Base-by-base conservation (phyloP, 208 protist genomes). In the Phytomonas sp. region DNA sequence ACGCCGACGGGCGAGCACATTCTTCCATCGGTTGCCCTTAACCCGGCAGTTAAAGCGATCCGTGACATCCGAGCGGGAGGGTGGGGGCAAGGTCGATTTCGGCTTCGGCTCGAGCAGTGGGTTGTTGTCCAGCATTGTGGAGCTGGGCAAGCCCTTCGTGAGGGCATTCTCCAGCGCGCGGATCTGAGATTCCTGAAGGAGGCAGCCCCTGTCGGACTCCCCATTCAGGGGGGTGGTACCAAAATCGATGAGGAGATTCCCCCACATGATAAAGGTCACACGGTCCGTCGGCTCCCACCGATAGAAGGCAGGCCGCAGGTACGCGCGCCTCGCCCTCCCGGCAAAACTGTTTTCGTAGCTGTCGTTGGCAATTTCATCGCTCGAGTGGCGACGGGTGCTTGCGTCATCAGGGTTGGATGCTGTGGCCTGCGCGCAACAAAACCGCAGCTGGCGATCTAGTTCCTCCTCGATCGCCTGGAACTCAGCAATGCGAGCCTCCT, bases 391-490 rank as follows among this genome's bases (percentile, higher is more conserved):
- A 26, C 74, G 74, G 33, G 43, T 33, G 61, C 67, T 72, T 37
- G 29, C 51, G 28, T 37, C 56, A 9, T n/a, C 29, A 32, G 59
- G 37, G 40, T 11, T 15, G 17, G 43, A 28, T 8, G 28, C 29
- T 23, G 53, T 51, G 34, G 11, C 70, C 69, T 77, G 71, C 72
- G 82, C 71, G 70, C 77, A 74, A 79, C 82, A 91, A 37, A 77
- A 60, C 31, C 74, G 78, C 53, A 95, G 76, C 74, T 93, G 79
- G 53, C 88, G 77, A 66, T 93, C 83, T 31, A 92, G 76, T 66
- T 90, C 81, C 63, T 95, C 89, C 75, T 92, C 84, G 60, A 88
- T 70, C 60, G 70, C 74, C 79, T 92, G 86, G 77, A 90, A 89
- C 72, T 90, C 78, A 5, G 74, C 75, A 68, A 95, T 89, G 73